Evolutionary conservation across 2,329 filamentous ascomycete genomes (phyloP), one percentile per base, ranked within the genome.

Genomic region (Xylariaceae sp.): DNA sequence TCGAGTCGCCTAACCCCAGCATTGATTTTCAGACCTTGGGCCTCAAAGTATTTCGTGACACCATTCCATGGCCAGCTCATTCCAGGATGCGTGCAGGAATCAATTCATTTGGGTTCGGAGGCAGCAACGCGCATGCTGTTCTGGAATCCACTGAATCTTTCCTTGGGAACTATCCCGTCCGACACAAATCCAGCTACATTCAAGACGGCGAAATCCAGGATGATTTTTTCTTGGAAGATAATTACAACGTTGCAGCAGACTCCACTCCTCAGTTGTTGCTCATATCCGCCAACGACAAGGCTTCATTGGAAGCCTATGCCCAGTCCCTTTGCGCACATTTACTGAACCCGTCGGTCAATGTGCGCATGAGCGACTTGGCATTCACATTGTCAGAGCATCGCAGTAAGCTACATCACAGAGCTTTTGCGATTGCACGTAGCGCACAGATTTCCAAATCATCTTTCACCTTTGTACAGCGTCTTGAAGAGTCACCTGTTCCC

Each of bases 81-180:
- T 9, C 42, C 1, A n/a, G 46, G 0, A 49, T 64, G 3, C 53
- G 62, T 22, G 58, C 60, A 1, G 61, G 58, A 45, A 55, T 71
- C 32, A 69, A 69, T 47, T 62, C 57, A 1, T 71, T 70, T 41
- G 68, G 69, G 1, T 65, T 51, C 49, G 69, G 69, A 3, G 68
- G 69, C 5, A 56, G 65, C 1, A 71, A 71, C 32, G 62, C 58
- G 2, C 67, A 71, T 42, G 58, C 44, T 19, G 51, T 64, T n/a
- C 15, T 63, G 6, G 59, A 62, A 40, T 33, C 52, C 5, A 42
- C 49, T 11, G 2, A 11, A 6, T 1, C 12, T 22, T 22, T 42
- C 42, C n/a, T n/a, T n/a, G n/a, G n/a, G n/a, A n/a, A n/a, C n/a
- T n/a, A n/a, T n/a, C n/a, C n/a, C n/a, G n/a, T n/a, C n/a, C n/a